A percentile compares a stretch with the other conserved stretches of the same genome.
phyloP scores from a whole-genome alignment of 768 basidiomycete species.

The Calocybe gangraenosa region DNA sequence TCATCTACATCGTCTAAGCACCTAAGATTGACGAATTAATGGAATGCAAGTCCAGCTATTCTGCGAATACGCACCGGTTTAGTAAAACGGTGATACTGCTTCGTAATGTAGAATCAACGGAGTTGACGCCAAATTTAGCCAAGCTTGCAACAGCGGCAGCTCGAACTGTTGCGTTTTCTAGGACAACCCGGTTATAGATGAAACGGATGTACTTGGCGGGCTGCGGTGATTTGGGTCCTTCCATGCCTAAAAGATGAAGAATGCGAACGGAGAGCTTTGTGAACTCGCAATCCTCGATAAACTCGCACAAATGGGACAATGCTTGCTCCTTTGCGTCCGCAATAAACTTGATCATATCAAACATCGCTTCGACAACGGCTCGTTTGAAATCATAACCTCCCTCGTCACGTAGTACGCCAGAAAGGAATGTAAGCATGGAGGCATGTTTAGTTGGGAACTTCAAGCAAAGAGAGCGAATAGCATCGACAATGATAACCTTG shows the following conservation, averaged over 20 bases:
- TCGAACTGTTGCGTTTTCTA: slow-evolving; percentile 96
- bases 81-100: slow-evolving; percentile 87
- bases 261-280: slow-evolving; percentile 98
- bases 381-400: slow-evolving; percentile 99
- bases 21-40: slow-evolving; percentile 33
- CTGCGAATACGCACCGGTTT: slow-evolving; percentile 51
- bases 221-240: slow-evolving; percentile 94
- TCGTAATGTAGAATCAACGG: slow-evolving; percentile 70
- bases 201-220: slow-evolving; percentile 98
- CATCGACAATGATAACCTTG: slow-evolving; percentile 99
- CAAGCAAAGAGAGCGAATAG: slow-evolving; percentile 95
- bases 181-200: slow-evolving; percentile 98
- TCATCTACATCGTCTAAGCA: slow-evolving; percentile 99
- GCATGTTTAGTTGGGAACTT: slow-evolving; percentile 98
- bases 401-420: slow-evolving; percentile 94
- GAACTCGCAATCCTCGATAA: slow-evolving; percentile 99
- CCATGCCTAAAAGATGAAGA: slow-evolving; percentile 89
- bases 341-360: slow-evolving; percentile 99
- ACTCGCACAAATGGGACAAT: slow-evolving; percentile 96
- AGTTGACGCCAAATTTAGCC: slow-evolving; percentile 95
- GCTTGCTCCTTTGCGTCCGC: slow-evolving; percentile 95
- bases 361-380: slow-evolving; percentile 97
- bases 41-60: neutral
- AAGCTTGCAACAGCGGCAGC: slow-evolving; percentile 94
- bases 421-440: slow-evolving; percentile 96